These are phyloP conservation scores for Cercophora sp. DNA, from an alignment of 495 filamentous ascomycete species.

Conservation along the genomic window DNA sequence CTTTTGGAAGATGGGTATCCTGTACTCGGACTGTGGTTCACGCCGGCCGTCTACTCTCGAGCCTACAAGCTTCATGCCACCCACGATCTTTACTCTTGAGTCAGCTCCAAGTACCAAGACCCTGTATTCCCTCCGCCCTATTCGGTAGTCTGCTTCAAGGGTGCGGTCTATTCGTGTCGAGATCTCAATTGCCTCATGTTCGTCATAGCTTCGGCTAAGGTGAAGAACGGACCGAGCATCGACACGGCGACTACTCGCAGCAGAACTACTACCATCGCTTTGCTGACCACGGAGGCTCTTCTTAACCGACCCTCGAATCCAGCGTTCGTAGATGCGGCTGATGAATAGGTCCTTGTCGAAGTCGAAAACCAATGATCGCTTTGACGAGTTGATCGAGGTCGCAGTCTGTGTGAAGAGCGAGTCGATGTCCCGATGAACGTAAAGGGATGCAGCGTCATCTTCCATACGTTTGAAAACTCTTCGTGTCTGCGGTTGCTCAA, in stretches of 20 bases:
- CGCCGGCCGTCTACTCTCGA: background rate
- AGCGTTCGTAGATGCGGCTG: too few relatives aligned
- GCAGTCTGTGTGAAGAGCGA: background rate
- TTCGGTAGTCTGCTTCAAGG: background rate
- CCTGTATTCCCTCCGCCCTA: background rate
- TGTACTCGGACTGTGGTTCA: background rate
- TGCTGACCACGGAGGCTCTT: too few relatives aligned
- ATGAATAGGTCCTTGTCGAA: too few relatives aligned
- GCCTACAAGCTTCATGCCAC: background rate
- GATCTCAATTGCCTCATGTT: too few relatives aligned
- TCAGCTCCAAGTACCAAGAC: background rate
- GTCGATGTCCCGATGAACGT: background rate
- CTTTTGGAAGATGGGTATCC: background rate
- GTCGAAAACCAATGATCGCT: too few relatives aligned
- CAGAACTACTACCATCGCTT: too few relatives aligned
- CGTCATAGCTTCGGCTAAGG: too few relatives aligned
- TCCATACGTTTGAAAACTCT: background rate
- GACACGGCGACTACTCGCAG: too few relatives aligned
- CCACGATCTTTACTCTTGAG: background rate
- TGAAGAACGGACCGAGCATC: too few relatives aligned
- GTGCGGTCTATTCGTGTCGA: background rate
- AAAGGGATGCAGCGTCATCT: background rate
- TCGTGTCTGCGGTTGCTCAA: background rate
- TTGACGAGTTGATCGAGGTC: too few relatives aligned
- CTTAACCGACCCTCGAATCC: too few relatives aligned